Evolutionary conservation across 1,284 basidiomycete genomes (phyloP).

Genomic region (Retiboletus flavoniger): DNA sequence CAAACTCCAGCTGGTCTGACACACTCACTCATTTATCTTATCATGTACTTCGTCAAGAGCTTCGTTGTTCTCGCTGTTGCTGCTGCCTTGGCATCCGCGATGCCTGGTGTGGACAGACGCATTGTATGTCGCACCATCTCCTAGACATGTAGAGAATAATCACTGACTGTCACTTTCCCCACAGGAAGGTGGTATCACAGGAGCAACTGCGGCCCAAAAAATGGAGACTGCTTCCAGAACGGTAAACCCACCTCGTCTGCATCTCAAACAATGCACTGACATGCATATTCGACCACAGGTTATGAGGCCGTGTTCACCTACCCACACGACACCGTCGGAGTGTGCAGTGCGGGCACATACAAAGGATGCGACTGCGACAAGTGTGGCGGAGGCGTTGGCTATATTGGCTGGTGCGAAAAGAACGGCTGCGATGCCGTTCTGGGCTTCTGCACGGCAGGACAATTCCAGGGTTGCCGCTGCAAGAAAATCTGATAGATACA

Average conservation of each 20-base stretch:
- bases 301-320: background rate
- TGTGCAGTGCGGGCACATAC: background rate
- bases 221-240: background rate
- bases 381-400: too few relatives aligned
- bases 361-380: background rate
- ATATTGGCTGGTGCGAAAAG: too few relatives aligned
- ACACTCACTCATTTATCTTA: background rate
- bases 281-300: background rate
- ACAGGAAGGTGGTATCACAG: background rate
- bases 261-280: background rate
- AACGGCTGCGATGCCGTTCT: too few relatives aligned
- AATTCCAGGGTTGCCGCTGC: too few relatives aligned
- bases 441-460: too few relatives aligned
- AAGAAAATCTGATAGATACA: too few relatives aligned
- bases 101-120: background rate
- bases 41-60: constrained; percentile 1
- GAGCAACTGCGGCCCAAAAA: background rate
- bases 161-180: background rate
- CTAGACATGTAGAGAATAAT: background rate
- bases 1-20: too few relatives aligned
- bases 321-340: background rate
- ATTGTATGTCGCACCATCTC: background rate
- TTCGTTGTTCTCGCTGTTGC: background rate
- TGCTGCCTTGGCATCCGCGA: constrained; percentile 2
- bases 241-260: background rate